Evolutionary conservation across 176 grass and related monocot genomes (phyloP).

Genomic region (Oryza longistaminata): DNA sequence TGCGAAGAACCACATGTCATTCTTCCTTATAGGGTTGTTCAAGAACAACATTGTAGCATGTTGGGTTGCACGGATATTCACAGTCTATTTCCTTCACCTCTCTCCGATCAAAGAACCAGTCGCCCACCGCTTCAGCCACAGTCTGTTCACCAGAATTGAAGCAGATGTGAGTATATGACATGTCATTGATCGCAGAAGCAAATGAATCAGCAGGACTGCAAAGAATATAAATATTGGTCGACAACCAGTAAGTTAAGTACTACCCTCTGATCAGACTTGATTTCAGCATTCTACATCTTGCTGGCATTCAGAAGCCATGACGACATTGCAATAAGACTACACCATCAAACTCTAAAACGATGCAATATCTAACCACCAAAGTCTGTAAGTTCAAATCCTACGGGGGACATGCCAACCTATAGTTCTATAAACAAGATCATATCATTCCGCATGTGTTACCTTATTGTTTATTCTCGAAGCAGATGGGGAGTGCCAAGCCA

Average conservation of each 20-base stretch:
- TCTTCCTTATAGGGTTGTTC: conserved; percentile 33
- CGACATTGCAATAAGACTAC: neutral
- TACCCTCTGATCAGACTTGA: neutral
- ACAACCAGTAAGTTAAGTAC: neutral
- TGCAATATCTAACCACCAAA: neutral
- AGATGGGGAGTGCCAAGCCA: conserved; percentile 69
- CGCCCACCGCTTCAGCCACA: conserved; percentile 43
- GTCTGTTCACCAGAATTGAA: conserved; percentile 35
- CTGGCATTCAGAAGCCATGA: neutral
- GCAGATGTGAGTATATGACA: neutral
- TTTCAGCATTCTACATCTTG: neutral
- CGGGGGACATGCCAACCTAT: neutral
- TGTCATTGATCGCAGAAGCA: neutral
- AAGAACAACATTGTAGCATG: conserved; percentile 46
- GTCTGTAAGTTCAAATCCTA: neutral
- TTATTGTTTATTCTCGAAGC: conserved; percentile 67
- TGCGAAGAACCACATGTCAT: neutral
- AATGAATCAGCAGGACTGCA: neutral
- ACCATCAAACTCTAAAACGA: neutral
- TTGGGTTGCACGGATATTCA: conserved; percentile 55
- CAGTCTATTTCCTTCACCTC: conserved; percentile 56
- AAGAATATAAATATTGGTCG: neutral
- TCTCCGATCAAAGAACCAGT: conserved; percentile 49
- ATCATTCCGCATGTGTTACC: conserved; percentile 23
- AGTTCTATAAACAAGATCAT: conserved; percentile 8